A percentile compares a stretch with the other conserved stretches of the same genome.
Conservation (phyloP, 1,284 basidiomycete species). For the Fistulina hepatica region DNA sequence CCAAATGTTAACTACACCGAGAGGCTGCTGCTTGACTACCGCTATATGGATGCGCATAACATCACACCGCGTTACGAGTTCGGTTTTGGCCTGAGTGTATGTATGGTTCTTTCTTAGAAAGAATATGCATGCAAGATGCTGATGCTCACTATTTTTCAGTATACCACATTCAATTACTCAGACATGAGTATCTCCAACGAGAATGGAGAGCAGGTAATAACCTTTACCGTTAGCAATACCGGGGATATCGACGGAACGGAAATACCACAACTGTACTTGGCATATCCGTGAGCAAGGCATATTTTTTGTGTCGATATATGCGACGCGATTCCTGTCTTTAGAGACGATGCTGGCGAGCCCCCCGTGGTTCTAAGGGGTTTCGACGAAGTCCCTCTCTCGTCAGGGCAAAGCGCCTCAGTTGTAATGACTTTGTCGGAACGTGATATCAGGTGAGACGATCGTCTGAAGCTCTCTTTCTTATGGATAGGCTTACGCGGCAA, state of each 20-base stretch:
- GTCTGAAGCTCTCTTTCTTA: neutral
- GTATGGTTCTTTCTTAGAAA: too few relatives aligned
- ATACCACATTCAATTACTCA: conserved; percentile 63
- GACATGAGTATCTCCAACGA: conserved; percentile 31
- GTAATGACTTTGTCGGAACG: conserved; percentile 24
- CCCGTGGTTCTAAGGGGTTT: conserved; percentile 43
- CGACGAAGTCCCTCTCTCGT: conserved; percentile 29
- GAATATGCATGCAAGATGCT: too few relatives aligned
- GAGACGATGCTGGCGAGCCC: conserved; percentile 34
- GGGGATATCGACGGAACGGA: conserved; percentile 42
- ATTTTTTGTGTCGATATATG: too few relatives aligned
- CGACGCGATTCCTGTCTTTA: too few relatives aligned
- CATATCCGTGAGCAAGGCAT: too few relatives aligned
- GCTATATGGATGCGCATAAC: conserved; percentile 51
- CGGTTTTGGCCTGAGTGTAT: conserved; percentile 75
- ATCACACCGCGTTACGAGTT: conserved; percentile 57
- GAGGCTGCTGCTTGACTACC: conserved; percentile 52
- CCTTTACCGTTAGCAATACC: conserved; percentile 41
- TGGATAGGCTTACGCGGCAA: neutral
- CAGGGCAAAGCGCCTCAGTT: conserved; percentile 24
- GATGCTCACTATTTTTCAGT: too few relatives aligned
- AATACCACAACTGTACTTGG: conserved; percentile 46
- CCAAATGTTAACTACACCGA: conserved; percentile 32
- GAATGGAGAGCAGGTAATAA: conserved; percentile 19
- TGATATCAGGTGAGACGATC: conserved; percentile 28